Percentiles rank a stretch among this genome's conserved stretches.
These are phyloP conservation scores for Mortierella claussenii DNA, from an alignment of 192 early-diverging fungal species.

Conservation along the genomic window DNA sequence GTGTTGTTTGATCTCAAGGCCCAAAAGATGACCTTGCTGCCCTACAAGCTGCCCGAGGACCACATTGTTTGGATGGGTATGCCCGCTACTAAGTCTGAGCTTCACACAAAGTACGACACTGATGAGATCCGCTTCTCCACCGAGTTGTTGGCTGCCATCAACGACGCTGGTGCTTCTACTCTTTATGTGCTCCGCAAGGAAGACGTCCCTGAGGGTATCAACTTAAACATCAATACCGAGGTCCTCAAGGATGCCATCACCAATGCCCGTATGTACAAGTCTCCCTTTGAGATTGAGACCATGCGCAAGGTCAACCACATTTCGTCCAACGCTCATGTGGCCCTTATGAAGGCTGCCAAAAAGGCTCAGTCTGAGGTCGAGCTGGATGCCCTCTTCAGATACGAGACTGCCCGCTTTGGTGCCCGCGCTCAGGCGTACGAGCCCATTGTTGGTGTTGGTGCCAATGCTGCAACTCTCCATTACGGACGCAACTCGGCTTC, in stretches of 20 bases:
- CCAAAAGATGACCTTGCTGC: conserved; percentile 71
- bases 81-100: conserved; percentile 64
- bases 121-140: conserved; percentile 73
- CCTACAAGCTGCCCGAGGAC: conserved; percentile 72
- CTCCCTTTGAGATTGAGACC: conserved; percentile 77
- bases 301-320: conserved; percentile 83
- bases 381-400: conserved; percentile 84
- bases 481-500: conserved; percentile 78
- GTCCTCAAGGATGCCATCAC: conserved; percentile 64
- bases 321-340: conserved; percentile 80
- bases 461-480: conserved; percentile 85
- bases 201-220: conserved; percentile 47
- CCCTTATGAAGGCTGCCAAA: conserved; percentile 79
- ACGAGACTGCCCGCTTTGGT: conserved; percentile 73
- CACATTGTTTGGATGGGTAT: conserved; percentile 87
- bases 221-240: conserved; percentile 31
- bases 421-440: conserved; percentile 84
- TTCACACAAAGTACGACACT: conserved; percentile 71
- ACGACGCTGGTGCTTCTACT: conserved; percentile 53
- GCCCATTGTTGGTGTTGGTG: conserved; percentile 85
- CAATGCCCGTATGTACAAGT: conserved; percentile 89
- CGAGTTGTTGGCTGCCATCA: conserved; percentile 64
- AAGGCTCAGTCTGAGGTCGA: conserved; percentile 75
- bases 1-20: conserved; percentile 78
- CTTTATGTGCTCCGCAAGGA: conserved; percentile 65